Percentiles rank a stretch among this genome's conserved stretches.
These are phyloP conservation scores for Beauveria varroae DNA, from an alignment of 2,329 filamentous ascomycete genomes.

Conservation along the genomic window DNA sequence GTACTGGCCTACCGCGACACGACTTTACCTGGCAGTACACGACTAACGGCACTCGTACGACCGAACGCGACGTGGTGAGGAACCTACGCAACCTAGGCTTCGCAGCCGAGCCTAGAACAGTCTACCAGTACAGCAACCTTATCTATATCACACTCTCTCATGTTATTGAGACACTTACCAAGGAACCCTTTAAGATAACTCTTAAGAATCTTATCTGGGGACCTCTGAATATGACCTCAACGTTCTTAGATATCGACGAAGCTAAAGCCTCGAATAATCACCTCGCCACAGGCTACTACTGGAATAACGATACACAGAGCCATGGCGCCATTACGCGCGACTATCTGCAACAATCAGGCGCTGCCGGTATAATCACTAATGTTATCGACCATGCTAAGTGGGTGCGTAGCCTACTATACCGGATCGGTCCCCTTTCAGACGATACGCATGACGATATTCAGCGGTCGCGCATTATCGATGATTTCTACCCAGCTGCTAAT, in stretches of 20 bases:
- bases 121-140: conserved; percentile 37
- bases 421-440: background rate
- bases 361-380: background rate
- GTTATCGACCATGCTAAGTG: background rate
- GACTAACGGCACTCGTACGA: conserved; percentile 19
- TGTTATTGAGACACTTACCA: conserved; percentile 30
- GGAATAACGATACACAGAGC: background rate
- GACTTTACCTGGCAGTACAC: conserved; percentile 19
- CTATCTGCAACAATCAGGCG: background rate
- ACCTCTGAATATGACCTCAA: conserved; percentile 34
- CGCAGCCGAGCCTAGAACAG: conserved; percentile 30
- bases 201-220: conserved; percentile 29
- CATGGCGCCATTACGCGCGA: background rate
- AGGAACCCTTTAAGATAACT: conserved; percentile 26
- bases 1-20: conserved; percentile 38
- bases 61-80: conserved; percentile 22
- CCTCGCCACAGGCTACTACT: conserved; percentile 1
- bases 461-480: background rate
- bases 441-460: background rate
- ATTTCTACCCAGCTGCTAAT: rapidly evolving
- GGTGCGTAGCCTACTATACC: background rate
- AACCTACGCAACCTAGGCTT: conserved; percentile 34
- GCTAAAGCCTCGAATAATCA: background rate
- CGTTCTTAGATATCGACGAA: conserved; percentile 19
- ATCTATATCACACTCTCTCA: conserved; percentile 35